phyloP scores from a whole-genome alignment of 73 alveolate species.

The Urostyla sp. region DNA sequence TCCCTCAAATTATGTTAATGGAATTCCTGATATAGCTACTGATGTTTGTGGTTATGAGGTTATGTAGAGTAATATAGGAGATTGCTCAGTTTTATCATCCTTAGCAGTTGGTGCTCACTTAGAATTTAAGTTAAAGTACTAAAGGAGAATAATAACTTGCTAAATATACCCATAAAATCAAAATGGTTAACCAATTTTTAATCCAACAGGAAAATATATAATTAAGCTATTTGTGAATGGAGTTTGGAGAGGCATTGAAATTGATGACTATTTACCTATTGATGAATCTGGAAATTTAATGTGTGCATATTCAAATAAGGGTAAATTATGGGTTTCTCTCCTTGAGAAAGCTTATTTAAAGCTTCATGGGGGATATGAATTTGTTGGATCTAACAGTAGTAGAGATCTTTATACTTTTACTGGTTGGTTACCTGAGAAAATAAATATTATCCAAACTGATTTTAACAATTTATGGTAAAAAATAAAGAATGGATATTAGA shows the following conservation, averaged over 20 bases:
- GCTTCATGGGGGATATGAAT: constrained; percentile 71
- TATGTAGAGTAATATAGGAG: constrained; percentile 62
- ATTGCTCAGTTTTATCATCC: constrained; percentile 67
- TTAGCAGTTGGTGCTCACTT: constrained; percentile 74
- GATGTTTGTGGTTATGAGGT: constrained; percentile 68
- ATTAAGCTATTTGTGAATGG: constrained; percentile 70
- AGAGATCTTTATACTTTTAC: constrained; percentile 71
- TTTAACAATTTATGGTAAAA: constrained; percentile 63
- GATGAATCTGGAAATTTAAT: constrained; percentile 20
- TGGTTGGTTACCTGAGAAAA: constrained; percentile 79
- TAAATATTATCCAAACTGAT: constrained; percentile 41
- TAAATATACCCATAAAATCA: constrained; percentile 66
- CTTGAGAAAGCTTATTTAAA: constrained; percentile 75
- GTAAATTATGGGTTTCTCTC: constrained; percentile 71
- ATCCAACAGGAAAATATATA: constrained; percentile 70
- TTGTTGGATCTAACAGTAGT: constrained; percentile 66
- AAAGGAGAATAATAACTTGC: constrained; percentile 49
- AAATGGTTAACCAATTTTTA: constrained; percentile 55
- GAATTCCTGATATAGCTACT: constrained; percentile 56
- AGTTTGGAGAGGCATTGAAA: constrained; percentile 64
- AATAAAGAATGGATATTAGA: constrained; percentile 54
- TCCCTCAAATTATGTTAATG: constrained; percentile 4
- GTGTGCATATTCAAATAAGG: constrained; percentile 71
- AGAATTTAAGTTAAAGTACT: constrained; percentile 56
- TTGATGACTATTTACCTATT: constrained; percentile 73